These are phyloP conservation scores for Boletus semigastroideus DNA, from an alignment of 1,284 basidiomycete genomes.

Conservation along the genomic window DNA sequence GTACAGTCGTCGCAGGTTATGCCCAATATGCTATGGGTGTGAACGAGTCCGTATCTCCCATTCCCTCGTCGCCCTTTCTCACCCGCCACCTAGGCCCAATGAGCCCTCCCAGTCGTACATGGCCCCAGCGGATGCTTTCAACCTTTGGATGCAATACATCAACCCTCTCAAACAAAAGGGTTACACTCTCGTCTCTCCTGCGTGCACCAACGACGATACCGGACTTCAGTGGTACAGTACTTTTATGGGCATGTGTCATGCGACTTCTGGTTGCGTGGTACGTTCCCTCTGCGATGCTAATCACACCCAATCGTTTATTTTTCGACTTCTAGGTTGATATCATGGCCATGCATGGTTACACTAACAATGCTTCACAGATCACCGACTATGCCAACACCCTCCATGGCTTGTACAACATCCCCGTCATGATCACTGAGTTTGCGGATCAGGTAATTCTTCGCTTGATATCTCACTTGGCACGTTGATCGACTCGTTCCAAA, in stretches of 20 bases:
- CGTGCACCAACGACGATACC: constrained; percentile 58
- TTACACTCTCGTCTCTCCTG: constrained; percentile 62
- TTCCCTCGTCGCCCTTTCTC: neutral
- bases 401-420: constrained; percentile 46
- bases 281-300: constrained; percentile 26
- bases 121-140: constrained; percentile 45
- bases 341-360: constrained; percentile 64
- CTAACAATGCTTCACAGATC: constrained; percentile 45
- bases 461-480: no score
- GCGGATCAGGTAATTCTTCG: constrained; percentile 52
- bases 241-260: constrained; percentile 51
- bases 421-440: constrained; percentile 68
- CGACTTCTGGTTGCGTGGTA: constrained; percentile 46
- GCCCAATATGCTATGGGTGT: constrained; percentile 45
- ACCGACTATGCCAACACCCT: constrained; percentile 51
- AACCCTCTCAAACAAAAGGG: constrained; percentile 56
- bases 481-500: constrained; percentile 28
- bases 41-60: constrained; percentile 51
- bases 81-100: constrained; percentile 47
- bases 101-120: constrained; percentile 59
- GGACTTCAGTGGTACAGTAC: constrained; percentile 59
- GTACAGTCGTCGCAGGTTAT: constrained; percentile 35
- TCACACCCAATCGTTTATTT: neutral
- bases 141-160: constrained; percentile 64
- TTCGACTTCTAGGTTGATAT: constrained; percentile 45